Evolutionary conservation across 495 filamentous ascomycete genomes (phyloP), one percentile per base, ranked within the genome.

Genomic region (Penicillium odoratum): DNA sequence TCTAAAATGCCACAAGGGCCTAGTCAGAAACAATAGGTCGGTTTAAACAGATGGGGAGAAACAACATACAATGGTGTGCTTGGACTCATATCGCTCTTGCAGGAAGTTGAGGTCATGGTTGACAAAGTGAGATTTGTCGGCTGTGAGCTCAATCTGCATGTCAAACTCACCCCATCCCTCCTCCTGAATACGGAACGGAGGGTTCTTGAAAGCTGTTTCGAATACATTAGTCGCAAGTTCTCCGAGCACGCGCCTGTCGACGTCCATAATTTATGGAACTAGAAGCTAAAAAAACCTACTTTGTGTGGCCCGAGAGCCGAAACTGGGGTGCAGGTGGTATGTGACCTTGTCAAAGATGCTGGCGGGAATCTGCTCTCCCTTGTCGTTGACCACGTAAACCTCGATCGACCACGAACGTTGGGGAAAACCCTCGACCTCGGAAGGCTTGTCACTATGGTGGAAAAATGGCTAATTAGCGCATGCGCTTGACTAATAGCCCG

Each of bases 141-240:
- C 84, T 62, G 82, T 86, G 30, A 96, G 78, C 51, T 88, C 81
- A 59, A 98, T 93, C 28, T 81, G 78, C 90, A 98, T 93, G 67
- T 98, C 95, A 68, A 99, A 99, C 75, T 99, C 95, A 66, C 95
- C 95, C 95, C 95, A 99, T 64, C 95, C 95, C 72, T 95, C 88
- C 73, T 99, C 95, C 52, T 84, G 76, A 69, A 96, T 94, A 26
- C 83, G 83, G 78, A 98, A 99, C 0, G 94, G 94, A 0, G 91
- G 87, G 38, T 86, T 86, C 65, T 85, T 87, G 79, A 93, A 83
- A 7, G 84, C 91, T 96, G 63, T 63, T 45, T 26, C 13, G 6
- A 7, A 50, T 54, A 11, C 15, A 33, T 33, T 30, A 48, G 34
- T 47, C 28, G 7, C 8, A 28, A 26, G 11, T 28, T 0, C 38